Evolutionary conservation across 768 basidiomycete genomes (phyloP), one percentile per base, ranked within the genome.

Genomic region (Rhodotorula toruloides): DNA sequence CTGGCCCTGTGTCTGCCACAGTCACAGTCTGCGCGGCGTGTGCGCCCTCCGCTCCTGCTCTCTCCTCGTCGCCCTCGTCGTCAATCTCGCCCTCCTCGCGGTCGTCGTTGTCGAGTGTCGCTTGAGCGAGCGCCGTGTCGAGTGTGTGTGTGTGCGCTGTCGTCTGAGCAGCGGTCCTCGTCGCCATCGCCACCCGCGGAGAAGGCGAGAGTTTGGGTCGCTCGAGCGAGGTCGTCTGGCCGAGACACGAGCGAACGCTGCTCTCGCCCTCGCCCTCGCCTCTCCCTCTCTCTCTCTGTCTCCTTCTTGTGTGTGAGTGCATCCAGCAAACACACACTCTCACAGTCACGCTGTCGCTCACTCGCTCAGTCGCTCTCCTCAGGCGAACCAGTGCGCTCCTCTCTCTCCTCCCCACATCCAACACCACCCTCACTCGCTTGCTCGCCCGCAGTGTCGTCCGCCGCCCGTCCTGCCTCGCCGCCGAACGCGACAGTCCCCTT

Each of bases 31-130:
- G n/a, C n/a, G n/a, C n/a, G n/a, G n/a, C n/a, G n/a, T n/a, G n/a
- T n/a, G n/a, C n/a, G n/a, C n/a, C n/a, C n/a, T n/a, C n/a, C n/a
- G n/a, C n/a, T n/a, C n/a, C n/a, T n/a, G n/a, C n/a, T n/a, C n/a
- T n/a, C 19, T 46, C 32, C 32, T 22, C 31, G 37, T 36, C n/a
- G 32, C 6, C 2, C 27, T 54, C 56, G 46, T 67, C 66, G 16
- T 63, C 62, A 10, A 68, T 61, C 49, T 68, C 67, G 29, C 67
- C 67, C 54, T 68, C 67, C 22, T 68, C 53, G 40, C 34, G 42
- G 25, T 39, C 48, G 25, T 50, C 54, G 29, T 29, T 14, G 29
- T 31, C 11, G 49, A 0, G 42, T 8, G 46, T 29, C 3, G 37
- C 37, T 46, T 17, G 52, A 4, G 52, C n/a, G 37, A 25, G 34